Base-by-base conservation (phyloP, 2,329 filamentous ascomycete genomes). In the Pseudogymnoascus sp. region DNA sequence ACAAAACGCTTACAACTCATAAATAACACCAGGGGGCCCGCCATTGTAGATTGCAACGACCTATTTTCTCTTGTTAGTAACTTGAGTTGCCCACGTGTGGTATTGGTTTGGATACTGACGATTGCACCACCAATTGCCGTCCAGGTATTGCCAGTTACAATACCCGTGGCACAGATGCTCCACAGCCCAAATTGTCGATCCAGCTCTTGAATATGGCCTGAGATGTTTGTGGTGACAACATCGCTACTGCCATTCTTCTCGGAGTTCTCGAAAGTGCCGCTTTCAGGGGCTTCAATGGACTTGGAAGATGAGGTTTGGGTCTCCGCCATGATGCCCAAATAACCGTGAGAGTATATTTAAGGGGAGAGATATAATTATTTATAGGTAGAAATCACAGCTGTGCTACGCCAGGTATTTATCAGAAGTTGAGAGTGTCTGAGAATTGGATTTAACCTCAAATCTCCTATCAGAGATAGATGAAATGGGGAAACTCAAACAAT, bases 11-110 rank as follows among this genome's bases (percentile, higher is more conserved):
- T 62, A 67, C 63, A 87, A 86, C 73, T 87, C 85, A 72, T 86
- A 88, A 1, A 88, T 74, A 0, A 86, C 81, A 12, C 84, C 84
- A 0, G 85, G 81, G 0, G 84, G 81, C 0, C 85, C 85, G 65
- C 85, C 85, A 73, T 88, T 87, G 69, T 77, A 80, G 65, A 86
- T 79, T 21, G 82, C 82, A 46, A 80, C 63, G 9, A 56, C 21
- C 37, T 31, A 36, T 34, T 34, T 23, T 31, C 18, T 25, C 28
- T 23, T 49, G 60, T 56, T 49, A 62, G 21, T 37, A 25, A 37
- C 42, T n/a, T 61, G 34, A 49, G 28, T 36, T 37, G n/a, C 16
- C 28, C 38, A 38, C 5, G 43, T 8, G 21, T 23, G 16, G 16
- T 61, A 37, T 25, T 37, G 12, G n/a, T 16, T 11, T 7, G 14